Evolutionary conservation across 495 filamentous ascomycete genomes (phyloP), one percentile per base, ranked within the genome.

Genomic region (Penicillium cataractarum): DNA sequence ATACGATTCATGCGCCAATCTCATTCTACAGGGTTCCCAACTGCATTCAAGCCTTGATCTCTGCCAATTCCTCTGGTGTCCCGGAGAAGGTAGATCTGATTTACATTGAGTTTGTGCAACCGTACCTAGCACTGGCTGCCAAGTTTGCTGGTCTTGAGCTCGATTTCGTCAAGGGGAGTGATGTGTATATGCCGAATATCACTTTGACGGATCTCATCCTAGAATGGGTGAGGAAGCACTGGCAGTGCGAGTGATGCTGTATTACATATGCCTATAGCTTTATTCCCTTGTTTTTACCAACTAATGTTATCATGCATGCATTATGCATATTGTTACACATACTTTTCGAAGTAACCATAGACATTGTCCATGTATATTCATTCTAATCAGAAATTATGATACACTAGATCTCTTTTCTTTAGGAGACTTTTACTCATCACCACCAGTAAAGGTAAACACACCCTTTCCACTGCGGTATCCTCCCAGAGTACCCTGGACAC

Each of bases 81-180:
- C 91, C 93, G 0, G 83, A 88, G 66, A 88, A 65, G 0, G 89
- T 98, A 2, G 94, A 97, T 71, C 65, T 99, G 5, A 87, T 97
- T 24, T 99, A 95, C 71, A 82, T 94, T 50, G 93, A 96, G 66
- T 99, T 97, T 65, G 89, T 98, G 53, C 83, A 96, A 74, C 83
- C 84, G 39, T 92, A 89, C 81, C 78, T 97, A 53, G 68, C 92
- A 48, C 71, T 90, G 3, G 95, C 91, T 21, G 76, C 97, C 42
- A 78, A 82, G 62, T 90, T 90, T 68, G 80, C 84, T 19, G 87
- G 89, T 0, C 78, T 90, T 32, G 76, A 83, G 59, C 65, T 79
- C 22, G 79, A 83, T 13, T 90, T 90, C 60, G 70, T 67, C 22
- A 74, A 74, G 27, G 77, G 83, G 4, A 89, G 91, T 19, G 75